Percentiles rank a stretch among this genome's conserved stretches.
phyloP scores from a whole-genome alignment of 306 rosid genomes.

The Vigna mungo region DNA sequence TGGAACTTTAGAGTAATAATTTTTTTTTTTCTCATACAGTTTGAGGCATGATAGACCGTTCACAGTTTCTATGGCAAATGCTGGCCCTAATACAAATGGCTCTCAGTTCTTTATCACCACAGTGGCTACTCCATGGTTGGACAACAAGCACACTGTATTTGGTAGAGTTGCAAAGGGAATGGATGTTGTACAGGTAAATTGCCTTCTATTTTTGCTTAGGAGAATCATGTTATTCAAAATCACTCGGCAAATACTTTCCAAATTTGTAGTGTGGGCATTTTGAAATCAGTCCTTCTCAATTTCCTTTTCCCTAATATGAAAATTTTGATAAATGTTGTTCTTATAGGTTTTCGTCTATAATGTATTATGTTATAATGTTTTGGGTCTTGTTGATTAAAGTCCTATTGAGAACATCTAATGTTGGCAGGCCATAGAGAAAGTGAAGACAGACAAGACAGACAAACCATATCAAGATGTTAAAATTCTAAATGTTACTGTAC shows the following conservation, averaged over 20 bases:
- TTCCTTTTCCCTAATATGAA: conserved; percentile 18
- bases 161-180: conserved; percentile 94
- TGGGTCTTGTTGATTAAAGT: conserved; percentile 9
- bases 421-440: conserved; percentile 88
- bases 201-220: conserved; percentile 27
- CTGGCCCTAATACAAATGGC: conserved; percentile 91
- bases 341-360: neutral
- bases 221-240: neutral
- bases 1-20: conserved; percentile 39
- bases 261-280: neutral
- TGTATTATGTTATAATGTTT: neutral
- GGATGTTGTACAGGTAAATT: conserved; percentile 95
- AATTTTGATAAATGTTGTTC: conserved; percentile 25
- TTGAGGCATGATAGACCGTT: conserved; percentile 97
- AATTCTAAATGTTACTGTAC: conserved; percentile 91
- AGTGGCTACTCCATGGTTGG: conserved; percentile 99
- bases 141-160: conserved; percentile 96
- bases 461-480: conserved; percentile 95
- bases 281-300: conserved; percentile 1
- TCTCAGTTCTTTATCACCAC: conserved; percentile 99
- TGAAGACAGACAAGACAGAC: conserved; percentile 85
- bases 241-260: conserved; percentile 23
- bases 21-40: conserved; percentile 52
- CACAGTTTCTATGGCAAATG: conserved; percentile 98
- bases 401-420: conserved; percentile 24